Base-by-base conservation (phyloP, 495 filamentous ascomycete species). In the Tetracladium marchalianum region DNA sequence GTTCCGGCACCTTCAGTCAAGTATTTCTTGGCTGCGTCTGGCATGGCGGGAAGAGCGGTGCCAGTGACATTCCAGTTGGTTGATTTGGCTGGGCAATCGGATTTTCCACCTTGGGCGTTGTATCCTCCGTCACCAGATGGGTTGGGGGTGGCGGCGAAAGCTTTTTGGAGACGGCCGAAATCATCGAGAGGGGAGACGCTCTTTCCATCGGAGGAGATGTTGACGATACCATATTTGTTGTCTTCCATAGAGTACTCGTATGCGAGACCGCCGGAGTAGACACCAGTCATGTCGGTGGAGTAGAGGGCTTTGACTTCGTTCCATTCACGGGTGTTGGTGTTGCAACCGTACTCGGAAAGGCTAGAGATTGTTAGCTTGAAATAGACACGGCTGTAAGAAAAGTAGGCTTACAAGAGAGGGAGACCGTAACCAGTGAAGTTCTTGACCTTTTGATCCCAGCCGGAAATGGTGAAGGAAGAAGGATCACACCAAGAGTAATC, bases 401-500 rank as follows among this genome's bases (percentile, higher is more conserved):
- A 33, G 22, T 13, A 13, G 31, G 63, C 70, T 61, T 62, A 73
- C 70, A 96, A 97, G 54, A 96, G 82, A 16, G 90, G 92, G 39
- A 95, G 68, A 51, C 89, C 87, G 61, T 95, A 97, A 57, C 84
- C 81, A 49, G 77, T 81, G 72, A 90, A 95, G 64, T 81, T 86
- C 70, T 85, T 75, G 42, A 96, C 92, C 77, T 96, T 96, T 63
- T 85, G 68, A 60, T 86, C 73, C 89, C 89, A 97, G 52, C 87
- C 88, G 42, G 90, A 86, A 40, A 62, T 72, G 18, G 59, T 58
- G 68, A 85, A 95, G 43, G 83, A 77, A 16, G 88, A 86, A 41
- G 76, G 77, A 55, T 88, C 83, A 59, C 90, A 97, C 90, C 90
- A 97, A 39, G 89, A 95, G 70, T 96, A 96, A 67, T 95, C 92